Evolutionary conservation across 495 filamentous ascomycete genomes (phyloP).

Genomic region (Xylaria telfairii): DNA sequence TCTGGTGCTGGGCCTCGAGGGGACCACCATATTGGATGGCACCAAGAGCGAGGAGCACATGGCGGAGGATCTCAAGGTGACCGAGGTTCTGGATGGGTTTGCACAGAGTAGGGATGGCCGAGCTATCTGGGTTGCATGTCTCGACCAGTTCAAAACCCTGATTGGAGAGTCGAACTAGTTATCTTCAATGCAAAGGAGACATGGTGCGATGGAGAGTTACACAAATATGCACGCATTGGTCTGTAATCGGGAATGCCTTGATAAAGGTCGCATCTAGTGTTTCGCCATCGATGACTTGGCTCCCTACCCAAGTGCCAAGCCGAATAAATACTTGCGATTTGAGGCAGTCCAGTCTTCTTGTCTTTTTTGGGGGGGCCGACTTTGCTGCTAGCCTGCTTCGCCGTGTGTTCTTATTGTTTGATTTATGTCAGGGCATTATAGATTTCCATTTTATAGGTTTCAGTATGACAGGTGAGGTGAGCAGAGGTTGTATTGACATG

Average conservation of each 20-base stretch:
- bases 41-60: slow-evolving; percentile 69
- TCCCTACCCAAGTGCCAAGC: background rate
- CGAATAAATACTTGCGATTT: background rate
- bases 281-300: background rate
- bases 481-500: background rate
- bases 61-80: slow-evolving; percentile 66
- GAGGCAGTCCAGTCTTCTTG: background rate
- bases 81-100: slow-evolving; percentile 57
- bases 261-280: background rate
- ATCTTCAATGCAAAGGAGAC: background rate
- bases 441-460: background rate
- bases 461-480: background rate
- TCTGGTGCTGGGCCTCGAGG: slow-evolving; percentile 65
- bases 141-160: slow-evolving; percentile 53
- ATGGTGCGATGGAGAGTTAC: slow-evolving; percentile 12
- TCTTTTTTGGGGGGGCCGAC: background rate
- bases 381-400: background rate
- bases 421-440: background rate
- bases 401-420: background rate
- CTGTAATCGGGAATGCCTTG: slow-evolving; percentile 1
- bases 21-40: slow-evolving; percentile 70
- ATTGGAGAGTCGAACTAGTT: slow-evolving; percentile 48
- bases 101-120: slow-evolving; percentile 47
- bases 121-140: slow-evolving; percentile 52
- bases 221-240: background rate